These are phyloP conservation scores for Microthlaspi erraticum DNA, from an alignment of 345 rosid genomes.

Conservation along the genomic window DNA sequence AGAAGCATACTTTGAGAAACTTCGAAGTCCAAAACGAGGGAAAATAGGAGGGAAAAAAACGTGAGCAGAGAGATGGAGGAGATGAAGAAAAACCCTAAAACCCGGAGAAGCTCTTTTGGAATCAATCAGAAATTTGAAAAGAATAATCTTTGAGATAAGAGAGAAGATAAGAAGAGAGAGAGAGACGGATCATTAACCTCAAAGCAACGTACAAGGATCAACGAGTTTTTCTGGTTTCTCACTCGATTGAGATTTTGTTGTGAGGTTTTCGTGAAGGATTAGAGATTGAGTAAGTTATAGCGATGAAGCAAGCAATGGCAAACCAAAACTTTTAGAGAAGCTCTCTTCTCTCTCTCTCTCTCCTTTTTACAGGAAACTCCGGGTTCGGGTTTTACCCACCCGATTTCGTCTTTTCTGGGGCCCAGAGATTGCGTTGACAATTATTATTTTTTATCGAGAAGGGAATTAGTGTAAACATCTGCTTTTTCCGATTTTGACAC, in stretches of 20 bases:
- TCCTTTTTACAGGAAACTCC: neutral
- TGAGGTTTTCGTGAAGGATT: conserved; percentile 36
- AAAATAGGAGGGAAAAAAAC: conserved; percentile 9
- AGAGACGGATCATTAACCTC: conserved; percentile 40
- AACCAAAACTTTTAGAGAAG: conserved; percentile 19
- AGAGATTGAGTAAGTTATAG: conserved; percentile 23
- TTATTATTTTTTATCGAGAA: neutral
- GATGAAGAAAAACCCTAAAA: conserved; percentile 41
- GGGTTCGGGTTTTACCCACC: conserved; percentile 33
- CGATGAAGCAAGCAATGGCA: conserved; percentile 42
- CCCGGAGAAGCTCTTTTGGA: conserved; percentile 34
- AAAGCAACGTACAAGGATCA: conserved; percentile 38
- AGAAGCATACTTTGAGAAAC: conserved; percentile 24
- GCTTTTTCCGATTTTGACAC: conserved; percentile 15
- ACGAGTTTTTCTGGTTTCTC: conserved; percentile 10
- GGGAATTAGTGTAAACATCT: neutral
- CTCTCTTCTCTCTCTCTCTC: conserved; percentile 18
- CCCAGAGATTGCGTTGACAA: conserved; percentile 41
- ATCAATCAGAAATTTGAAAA: conserved; percentile 34
- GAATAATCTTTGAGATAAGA: conserved; percentile 1
- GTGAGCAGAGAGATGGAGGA: conserved; percentile 26
- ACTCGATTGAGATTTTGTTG: conserved; percentile 34
- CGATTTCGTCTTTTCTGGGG: neutral
- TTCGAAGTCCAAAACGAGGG: conserved; percentile 26
- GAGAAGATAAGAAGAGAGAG: conserved; percentile 1